Evolutionary conservation across 2,329 filamentous ascomycete genomes (phyloP), one percentile per base, ranked within the genome.

Genomic region (Berkeleyomyces basicola): DNA sequence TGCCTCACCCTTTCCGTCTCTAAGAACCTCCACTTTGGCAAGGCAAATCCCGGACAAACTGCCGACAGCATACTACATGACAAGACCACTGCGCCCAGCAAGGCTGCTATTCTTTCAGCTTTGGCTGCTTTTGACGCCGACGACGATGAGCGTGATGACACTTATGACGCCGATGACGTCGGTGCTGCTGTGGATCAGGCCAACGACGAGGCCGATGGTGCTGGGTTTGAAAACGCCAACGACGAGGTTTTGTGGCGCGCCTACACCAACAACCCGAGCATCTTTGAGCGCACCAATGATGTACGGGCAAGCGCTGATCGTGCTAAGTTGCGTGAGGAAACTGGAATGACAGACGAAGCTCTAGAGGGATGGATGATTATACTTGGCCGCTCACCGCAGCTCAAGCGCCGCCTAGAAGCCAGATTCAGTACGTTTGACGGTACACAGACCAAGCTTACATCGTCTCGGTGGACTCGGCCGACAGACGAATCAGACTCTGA

Each of bases 131-230:
- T 97, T 67, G 91, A 97, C 74, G 86, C 86, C 0, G 92, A 97
- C 68, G 93, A 97, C 67, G 93, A 99, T 71, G 93, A 99, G 74
- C 83, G 90, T 43, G 93, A 99, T 72, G 93, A 99, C 71, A 97
- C 92, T 0, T 99, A 99, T 70, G 93, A 99, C 69, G 83, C 86
- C 1, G 89, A 84, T 59, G 93, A 97, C 70, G 90, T 97, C 1
- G 93, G 93, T 43, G 91, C 92, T 31, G 88, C 88, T 0, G 84
- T 96, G 2, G 90, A 96, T 68, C 77, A 81, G 4, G 78, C 82
- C n/a, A 77, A 80, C 43, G 81, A 82, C 60, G 78, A 81, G 64
- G 74, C 74, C 0, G 76, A 79, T 63, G 76, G 73, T 11, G 69
- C 67, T 4, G 51, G 51, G 1, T 7, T 55, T 7, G 74, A 72